Conservation (phyloP, 257 asterid species). For the Penstemon eatonii region DNA sequence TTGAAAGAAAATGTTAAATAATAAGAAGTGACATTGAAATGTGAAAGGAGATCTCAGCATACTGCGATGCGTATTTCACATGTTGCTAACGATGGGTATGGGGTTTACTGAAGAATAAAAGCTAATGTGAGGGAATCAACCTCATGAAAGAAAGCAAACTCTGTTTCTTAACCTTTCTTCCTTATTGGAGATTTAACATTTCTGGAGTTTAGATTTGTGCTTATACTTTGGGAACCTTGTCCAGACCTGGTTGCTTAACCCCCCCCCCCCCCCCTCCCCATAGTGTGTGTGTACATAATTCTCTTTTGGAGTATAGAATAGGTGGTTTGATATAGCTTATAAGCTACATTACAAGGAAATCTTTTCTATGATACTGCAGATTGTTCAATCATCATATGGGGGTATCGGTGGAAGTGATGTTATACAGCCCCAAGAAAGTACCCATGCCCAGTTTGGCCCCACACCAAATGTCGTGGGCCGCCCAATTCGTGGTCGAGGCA, state of each 20-base stretch:
- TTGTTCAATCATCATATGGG: constrained; percentile 41
- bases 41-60: not conserved
- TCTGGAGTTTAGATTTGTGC: not conserved
- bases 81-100: not conserved
- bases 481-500: constrained; percentile 29
- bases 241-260: not conserved
- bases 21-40: not conserved
- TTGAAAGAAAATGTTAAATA: not conserved
- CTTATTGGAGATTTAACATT: not conserved
- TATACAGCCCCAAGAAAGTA: constrained; percentile 31
- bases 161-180: not conserved
- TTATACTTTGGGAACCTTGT: not conserved
- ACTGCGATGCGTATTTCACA: not conserved
- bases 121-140: not conserved
- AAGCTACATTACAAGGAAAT: constrained; percentile 27
- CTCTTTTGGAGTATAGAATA: not conserved
- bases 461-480: constrained; percentile 25
- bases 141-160: not conserved
- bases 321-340: not conserved
- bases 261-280: too few relatives aligned
- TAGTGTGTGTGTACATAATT: not conserved
- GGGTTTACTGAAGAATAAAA: not conserved
- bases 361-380: constrained; percentile 42
- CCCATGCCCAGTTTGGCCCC: constrained; percentile 34
- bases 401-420: constrained; percentile 36